Evolutionary conservation across 257 asterid genomes (phyloP), one percentile per base, ranked within the genome.

Genomic region (Primulina huaijiensis): DNA sequence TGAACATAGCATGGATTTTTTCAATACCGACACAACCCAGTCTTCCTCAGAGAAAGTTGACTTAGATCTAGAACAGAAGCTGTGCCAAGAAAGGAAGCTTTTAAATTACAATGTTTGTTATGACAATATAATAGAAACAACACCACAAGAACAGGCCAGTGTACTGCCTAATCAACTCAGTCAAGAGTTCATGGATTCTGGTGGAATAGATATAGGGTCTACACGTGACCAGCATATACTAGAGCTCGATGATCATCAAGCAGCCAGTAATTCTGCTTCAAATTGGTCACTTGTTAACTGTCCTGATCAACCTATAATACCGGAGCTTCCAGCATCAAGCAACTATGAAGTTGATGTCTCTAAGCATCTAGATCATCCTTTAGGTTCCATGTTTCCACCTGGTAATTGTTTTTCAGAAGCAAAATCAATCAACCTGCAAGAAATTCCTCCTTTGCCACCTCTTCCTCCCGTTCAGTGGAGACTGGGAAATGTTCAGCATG

Each of bases 381-480:
- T 72, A 14, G 74, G 52, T 60, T 75, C 78, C 64, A 64, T 40
- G 27, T 59, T 82, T 68, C 81, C 88, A 68, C 82, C 76, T 46
- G 60, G 72, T 67, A 27, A 71, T 66, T 55, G 63, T 60, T 82
- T 77, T 63, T 74, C 79, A 27, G 81, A 68, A 74, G 70, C 78
- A 62, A 77, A 74, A 63, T 81, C 70, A 79, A 59, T 73, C 61
- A 75, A 74, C 65, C 82, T 75, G 75, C 84, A 79, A 14, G 90
- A 87, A 20, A 77, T 77, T 74, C 92, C 97, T 79, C 94, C 96
- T 58, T 69, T 90, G 86, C 99, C 99, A 43, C 95, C 95, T 52
- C 99, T 93, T 65, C 99, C 99, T 81, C 99, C 98, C 16, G 84
- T 88, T 77, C 97, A 90, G 65, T 92, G 98, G 98, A 87, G 89